Base-by-base conservation (phyloP, 108 stramenopile species). In the Aureococcus anophagefferens region DNA sequence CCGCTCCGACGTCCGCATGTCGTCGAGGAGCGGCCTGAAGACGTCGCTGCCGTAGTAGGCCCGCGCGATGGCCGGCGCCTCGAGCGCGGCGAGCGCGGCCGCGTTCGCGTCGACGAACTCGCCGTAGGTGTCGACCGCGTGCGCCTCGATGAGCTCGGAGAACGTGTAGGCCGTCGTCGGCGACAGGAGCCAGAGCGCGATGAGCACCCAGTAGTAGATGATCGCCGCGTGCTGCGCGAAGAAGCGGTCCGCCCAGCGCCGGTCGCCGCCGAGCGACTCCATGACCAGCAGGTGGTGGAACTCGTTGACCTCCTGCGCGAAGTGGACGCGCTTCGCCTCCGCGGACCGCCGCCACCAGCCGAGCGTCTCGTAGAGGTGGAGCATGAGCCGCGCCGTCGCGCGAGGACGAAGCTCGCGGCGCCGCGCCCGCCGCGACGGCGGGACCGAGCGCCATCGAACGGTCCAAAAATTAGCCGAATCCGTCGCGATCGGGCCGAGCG, bases 331-430 rank as follows among this genome's bases (percentile, higher is more conserved):
- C 67, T 89, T 89, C 32, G 85, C 76, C 66, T 91, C 89, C n/a
- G 87, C 76, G 65, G 66, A 65, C 17, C 85, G 65, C 65, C 93
- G 75, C 89, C 91, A 92, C 69, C 87, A 90, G 0, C 94, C 93
- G 18, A 94, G 72, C 17, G 90, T 90, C 70, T 95, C 94, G 71
- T 95, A 95, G 0, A 95, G 73, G 71, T 95, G 94, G 0, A 95
- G 82, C 82, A 93, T 90, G n/a, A n/a, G n/a, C n/a, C n/a, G n/a
- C n/a, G n/a, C n/a, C n/a, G n/a, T n/a, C n/a, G n/a, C n/a, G n/a
- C n/a, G n/a, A n/a, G n/a, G n/a, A n/a, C n/a, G n/a, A n/a, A n/a
- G n/a, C n/a, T n/a, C n/a, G n/a, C n/a, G n/a, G n/a, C n/a, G n/a
- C n/a, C n/a, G n/a, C n/a, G n/a, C n/a, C n/a, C n/a, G n/a, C n/a